These are phyloP conservation scores for Neurospora sp. DNA, from an alignment of 495 filamentous ascomycete species.

Conservation along the genomic window DNA sequence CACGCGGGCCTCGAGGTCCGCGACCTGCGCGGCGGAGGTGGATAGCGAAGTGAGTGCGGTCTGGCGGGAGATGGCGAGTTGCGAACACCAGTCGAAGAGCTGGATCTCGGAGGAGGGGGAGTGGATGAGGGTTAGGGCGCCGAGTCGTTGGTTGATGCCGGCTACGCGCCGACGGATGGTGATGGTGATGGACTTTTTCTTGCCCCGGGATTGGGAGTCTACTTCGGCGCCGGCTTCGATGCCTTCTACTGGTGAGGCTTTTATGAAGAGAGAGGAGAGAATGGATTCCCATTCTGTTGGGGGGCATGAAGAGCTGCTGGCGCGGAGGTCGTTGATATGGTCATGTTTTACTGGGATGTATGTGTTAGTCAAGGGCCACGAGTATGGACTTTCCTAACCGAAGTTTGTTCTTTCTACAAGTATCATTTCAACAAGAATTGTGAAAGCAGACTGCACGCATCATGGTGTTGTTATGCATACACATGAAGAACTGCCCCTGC, in stretches of 20 bases:
- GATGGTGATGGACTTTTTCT: slow-evolving; percentile 22
- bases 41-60: slow-evolving; percentile 30
- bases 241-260: slow-evolving; percentile 22
- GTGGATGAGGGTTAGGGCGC: slow-evolving; percentile 49
- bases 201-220: neutral
- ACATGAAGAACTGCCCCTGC: neutral
- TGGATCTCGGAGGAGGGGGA: slow-evolving; percentile 55
- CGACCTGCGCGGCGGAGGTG: slow-evolving; percentile 32
- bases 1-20: slow-evolving; percentile 36
- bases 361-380: neutral
- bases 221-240: slow-evolving; percentile 34
- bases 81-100: slow-evolving; percentile 62
- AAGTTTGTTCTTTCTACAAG: too few species aligned
- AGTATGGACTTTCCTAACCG: neutral
- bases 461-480: too few species aligned
- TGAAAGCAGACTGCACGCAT: too few species aligned
- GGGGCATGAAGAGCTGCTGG: slow-evolving; percentile 24
- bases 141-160: slow-evolving; percentile 57
- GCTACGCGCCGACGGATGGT: slow-evolving; percentile 35
- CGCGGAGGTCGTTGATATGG: slow-evolving; percentile 15
- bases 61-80: slow-evolving; percentile 20
- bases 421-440: too few species aligned
- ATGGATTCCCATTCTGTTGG: slow-evolving; percentile 36
- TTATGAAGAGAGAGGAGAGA: slow-evolving; percentile 27
- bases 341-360: slow-evolving; percentile 22